Conservation (phyloP, 305 asterid species). For the Rubia peregrina region DNA sequence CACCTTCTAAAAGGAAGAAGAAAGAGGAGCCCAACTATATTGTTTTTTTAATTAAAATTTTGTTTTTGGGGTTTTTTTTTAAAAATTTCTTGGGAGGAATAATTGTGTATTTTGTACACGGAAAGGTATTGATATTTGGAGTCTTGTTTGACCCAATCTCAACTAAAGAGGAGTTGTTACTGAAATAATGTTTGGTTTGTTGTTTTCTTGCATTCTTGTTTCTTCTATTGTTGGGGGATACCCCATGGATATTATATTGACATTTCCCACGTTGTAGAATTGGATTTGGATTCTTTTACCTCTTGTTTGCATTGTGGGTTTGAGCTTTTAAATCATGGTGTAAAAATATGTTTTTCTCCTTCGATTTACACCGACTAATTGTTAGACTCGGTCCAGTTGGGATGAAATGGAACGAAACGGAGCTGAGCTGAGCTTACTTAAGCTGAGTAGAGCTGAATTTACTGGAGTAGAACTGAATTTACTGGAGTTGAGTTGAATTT, state of each 20-base stretch:
- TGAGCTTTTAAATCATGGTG: too few relatives aligned
- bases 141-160: constrained; percentile 14
- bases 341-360: too few relatives aligned
- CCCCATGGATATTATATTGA: not conserved
- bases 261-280: not conserved
- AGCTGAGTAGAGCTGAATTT: too few relatives aligned
- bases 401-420: too few relatives aligned
- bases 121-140: constrained; percentile 5
- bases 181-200: not conserved
- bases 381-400: too few relatives aligned
- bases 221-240: not conserved
- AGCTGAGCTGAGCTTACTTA: too few relatives aligned
- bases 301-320: too few relatives aligned
- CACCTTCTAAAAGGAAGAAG: constrained; percentile 30
- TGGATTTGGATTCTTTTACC: not conserved
- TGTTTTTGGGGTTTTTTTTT: too few relatives aligned
- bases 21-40: constrained; percentile 1
- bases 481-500: too few relatives aligned
- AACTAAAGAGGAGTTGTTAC: not conserved
- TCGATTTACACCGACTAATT: too few relatives aligned
- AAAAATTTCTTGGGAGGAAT: not conserved
- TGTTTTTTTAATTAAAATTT: not conserved
- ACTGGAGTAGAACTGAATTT: too few relatives aligned
- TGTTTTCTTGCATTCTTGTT: not conserved
- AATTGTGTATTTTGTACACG: not conserved